A percentile compares a stretch with the other conserved stretches of the same genome.
Evolutionary conservation across 345 rosid genomes (phyloP).

Genomic region (Boechera retrofracta): DNA sequence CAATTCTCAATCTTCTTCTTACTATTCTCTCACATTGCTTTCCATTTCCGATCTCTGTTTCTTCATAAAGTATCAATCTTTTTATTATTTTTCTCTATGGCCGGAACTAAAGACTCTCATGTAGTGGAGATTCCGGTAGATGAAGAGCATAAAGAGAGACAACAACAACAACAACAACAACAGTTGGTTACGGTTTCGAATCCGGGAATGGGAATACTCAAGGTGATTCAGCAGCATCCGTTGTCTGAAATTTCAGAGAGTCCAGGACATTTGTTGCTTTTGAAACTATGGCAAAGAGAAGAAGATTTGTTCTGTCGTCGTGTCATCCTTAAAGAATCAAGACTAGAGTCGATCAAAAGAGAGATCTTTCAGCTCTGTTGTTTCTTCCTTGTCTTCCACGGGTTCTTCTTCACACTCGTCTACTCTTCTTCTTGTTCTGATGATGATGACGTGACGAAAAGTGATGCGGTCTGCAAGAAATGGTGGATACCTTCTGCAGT

Average conservation of each 20-base stretch:
- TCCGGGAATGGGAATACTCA: conserved; percentile 40
- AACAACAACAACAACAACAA: conserved; percentile 46
- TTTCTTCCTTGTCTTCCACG: conserved; percentile 74
- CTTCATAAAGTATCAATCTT: conserved; percentile 5
- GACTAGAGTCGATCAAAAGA: conserved; percentile 76
- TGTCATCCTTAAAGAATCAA: conserved; percentile 60
- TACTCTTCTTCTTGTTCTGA: conserved; percentile 64
- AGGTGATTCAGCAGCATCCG: conserved; percentile 88
- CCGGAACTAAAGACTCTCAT: conserved; percentile 67
- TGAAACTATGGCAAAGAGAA: conserved; percentile 94
- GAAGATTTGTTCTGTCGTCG: conserved; percentile 65
- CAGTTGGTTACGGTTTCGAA: conserved; percentile 45
- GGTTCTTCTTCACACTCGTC: conserved; percentile 66
- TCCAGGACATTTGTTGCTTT: conserved; percentile 92
- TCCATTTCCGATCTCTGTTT: conserved; percentile 32
- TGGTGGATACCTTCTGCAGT: conserved; percentile 87
- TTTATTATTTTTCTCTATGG: conserved; percentile 45
- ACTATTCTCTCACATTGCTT: conserved; percentile 12
- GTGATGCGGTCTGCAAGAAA: conserved; percentile 52
- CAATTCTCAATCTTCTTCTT: conserved; percentile 30
- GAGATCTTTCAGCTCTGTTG: conserved; percentile 86
- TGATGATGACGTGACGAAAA: not conserved
- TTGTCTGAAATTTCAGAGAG: conserved; percentile 80
- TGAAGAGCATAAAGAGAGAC: conserved; percentile 66
- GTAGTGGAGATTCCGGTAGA: conserved; percentile 83